phyloP scores from a whole-genome alignment of 1,284 basidiomycete species.

The Pseudozyma hubeiensis region DNA sequence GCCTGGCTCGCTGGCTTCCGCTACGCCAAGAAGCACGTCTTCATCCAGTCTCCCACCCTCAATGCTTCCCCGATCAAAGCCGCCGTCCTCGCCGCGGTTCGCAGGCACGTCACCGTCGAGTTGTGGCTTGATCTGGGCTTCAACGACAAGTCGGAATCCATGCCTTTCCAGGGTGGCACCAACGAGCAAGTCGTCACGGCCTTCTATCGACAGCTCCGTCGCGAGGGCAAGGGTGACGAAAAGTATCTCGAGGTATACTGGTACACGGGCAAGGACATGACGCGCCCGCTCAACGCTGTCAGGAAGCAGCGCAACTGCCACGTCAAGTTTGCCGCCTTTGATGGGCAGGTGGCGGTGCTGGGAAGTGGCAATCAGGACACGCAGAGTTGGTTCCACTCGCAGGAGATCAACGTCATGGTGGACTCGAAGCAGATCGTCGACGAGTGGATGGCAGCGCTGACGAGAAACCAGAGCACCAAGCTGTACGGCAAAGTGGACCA shows the following conservation, averaged over 20 bases:
- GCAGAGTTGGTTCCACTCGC: slow-evolving; percentile 82
- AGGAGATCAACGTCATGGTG: slow-evolving; percentile 82
- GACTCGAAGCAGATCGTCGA: slow-evolving; percentile 75
- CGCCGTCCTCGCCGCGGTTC: slow-evolving; percentile 75
- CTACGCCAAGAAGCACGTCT: slow-evolving; percentile 78
- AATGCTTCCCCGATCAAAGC: slow-evolving; percentile 79
- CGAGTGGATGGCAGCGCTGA: slow-evolving; percentile 77
- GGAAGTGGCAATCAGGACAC: slow-evolving; percentile 76
- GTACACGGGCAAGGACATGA: slow-evolving; percentile 77
- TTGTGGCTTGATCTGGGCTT: slow-evolving; percentile 70
- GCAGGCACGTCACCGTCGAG: slow-evolving; percentile 76
- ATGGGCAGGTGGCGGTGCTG: slow-evolving; percentile 78
- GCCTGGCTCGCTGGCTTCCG: slow-evolving; percentile 81
- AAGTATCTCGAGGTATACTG: slow-evolving; percentile 77
- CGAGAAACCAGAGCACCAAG: slow-evolving; percentile 79
- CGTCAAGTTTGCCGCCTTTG: slow-evolving; percentile 78
- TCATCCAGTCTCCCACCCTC: slow-evolving; percentile 77
- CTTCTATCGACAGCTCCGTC: slow-evolving; percentile 72
- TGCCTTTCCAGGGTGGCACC: slow-evolving; percentile 83
- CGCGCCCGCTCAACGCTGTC: slow-evolving; percentile 78
- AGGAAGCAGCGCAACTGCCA: slow-evolving; percentile 80
- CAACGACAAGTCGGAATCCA: slow-evolving; percentile 74
- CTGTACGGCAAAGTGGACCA: slow-evolving; percentile 75
- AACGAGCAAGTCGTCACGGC: slow-evolving; percentile 80
- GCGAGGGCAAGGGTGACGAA: slow-evolving; percentile 69